These are phyloP conservation scores for Saturnispora besseyi DNA, from an alignment of 805 yeast species.

Conservation along the genomic window DNA sequence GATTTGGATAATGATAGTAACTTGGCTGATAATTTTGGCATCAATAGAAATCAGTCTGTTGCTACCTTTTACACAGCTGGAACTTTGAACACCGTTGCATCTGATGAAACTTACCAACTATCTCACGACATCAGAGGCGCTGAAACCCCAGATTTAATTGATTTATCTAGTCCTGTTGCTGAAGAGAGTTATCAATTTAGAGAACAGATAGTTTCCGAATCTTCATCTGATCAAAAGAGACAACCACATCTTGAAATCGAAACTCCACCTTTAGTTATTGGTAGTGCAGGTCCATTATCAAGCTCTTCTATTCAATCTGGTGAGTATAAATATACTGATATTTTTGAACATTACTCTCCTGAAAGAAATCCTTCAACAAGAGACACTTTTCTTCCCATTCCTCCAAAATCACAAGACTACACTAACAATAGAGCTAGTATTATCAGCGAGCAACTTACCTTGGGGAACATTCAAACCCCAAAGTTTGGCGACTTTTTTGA, in stretches of 20 bases:
- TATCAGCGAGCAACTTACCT: background rate
- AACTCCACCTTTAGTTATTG: background rate
- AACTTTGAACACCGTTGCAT: conserved; percentile 20
- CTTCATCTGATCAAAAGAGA: background rate
- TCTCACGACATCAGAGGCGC: background rate
- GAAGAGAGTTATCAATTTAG: background rate
- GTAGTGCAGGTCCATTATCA: background rate
- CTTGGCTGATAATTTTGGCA: background rate
- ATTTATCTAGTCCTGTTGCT: conserved; percentile 22
- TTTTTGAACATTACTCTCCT: conserved; percentile 12
- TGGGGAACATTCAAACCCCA: conserved; percentile 1
- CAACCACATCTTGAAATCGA: background rate
- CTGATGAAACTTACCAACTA: conserved; percentile 8
- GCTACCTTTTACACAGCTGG: conserved; percentile 23
- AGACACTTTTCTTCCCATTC: background rate
- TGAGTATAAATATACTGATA: conserved; percentile 10
- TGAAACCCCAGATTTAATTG: conserved; percentile 23
- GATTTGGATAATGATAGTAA: conserved; percentile 11
- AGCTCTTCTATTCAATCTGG: background rate
- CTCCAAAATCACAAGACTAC: background rate
- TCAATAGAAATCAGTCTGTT: conserved; percentile 18
- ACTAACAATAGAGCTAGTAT: background rate
- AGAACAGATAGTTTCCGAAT: background rate
- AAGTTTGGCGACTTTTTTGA: conserved; percentile 5
- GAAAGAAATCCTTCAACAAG: background rate